Conservation (phyloP, 140 eudicot species). For the Bidens hawaiensis region DNA sequence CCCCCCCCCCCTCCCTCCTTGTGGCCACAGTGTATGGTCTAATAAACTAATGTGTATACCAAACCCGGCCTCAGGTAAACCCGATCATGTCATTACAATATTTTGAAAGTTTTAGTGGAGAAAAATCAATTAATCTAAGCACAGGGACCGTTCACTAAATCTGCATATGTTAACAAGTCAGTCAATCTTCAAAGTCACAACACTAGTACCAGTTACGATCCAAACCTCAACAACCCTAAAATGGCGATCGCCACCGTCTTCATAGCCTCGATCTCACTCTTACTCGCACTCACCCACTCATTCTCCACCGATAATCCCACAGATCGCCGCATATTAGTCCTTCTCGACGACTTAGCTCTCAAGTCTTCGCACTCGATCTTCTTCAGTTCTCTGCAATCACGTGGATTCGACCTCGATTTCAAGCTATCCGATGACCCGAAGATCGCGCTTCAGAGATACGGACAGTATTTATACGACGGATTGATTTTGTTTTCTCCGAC, state of each 20-base stretch:
- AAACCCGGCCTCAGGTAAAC: too few relatives aligned
- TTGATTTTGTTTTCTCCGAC: conserved; percentile 66
- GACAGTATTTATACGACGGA: conserved; percentile 75
- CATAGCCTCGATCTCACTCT: conserved; percentile 26
- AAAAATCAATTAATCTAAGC: neutral
- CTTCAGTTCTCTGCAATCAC: conserved; percentile 67
- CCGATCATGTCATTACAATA: too few relatives aligned
- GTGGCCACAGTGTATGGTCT: too few relatives aligned
- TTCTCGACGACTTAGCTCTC: conserved; percentile 74
- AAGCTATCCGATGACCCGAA: conserved; percentile 83
- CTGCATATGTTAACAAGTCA: neutral
- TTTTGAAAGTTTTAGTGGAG: neutral
- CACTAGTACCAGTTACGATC: conserved; percentile 14
- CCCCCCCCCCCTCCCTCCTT: too few relatives aligned
- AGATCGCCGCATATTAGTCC: conserved; percentile 78
- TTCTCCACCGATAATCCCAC: conserved; percentile 75
- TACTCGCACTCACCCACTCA: conserved; percentile 30
- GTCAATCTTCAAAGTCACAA: conserved; percentile 4
- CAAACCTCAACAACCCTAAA: conserved; percentile 38
- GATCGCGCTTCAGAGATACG: conserved; percentile 76
- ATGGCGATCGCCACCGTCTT: conserved; percentile 51
- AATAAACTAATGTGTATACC: too few relatives aligned
- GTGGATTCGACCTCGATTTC: conserved; percentile 75
- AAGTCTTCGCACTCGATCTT: conserved; percentile 80
- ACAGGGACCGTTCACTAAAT: neutral